phyloP scores from a whole-genome alignment of 2,329 filamentous ascomycete species.

The Colletotrichum lini region DNA sequence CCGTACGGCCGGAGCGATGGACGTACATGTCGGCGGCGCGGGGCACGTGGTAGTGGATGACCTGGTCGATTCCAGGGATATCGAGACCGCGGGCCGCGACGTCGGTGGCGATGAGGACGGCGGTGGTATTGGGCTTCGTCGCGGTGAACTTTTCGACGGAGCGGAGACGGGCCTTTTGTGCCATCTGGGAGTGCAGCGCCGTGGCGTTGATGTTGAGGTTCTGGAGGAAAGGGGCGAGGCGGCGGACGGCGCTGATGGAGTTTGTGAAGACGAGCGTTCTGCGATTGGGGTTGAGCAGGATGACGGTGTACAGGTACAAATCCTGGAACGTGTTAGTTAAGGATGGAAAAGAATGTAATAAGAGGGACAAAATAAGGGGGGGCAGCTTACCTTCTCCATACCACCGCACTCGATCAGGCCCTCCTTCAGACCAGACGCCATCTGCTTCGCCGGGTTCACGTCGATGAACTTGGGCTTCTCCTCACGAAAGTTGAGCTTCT shows the following conservation, averaged over 20 bases:
- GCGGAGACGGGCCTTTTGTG: slow-evolving; percentile 93
- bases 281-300: slow-evolving; percentile 85
- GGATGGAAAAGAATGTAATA: not conserved
- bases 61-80: slow-evolving; percentile 89
- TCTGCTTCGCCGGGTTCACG: slow-evolving; percentile 88
- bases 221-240: slow-evolving; percentile 86
- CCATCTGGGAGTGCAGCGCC: slow-evolving; percentile 93
- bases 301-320: slow-evolving; percentile 90
- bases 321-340: slow-evolving; percentile 67
- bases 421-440: slow-evolving; percentile 89
- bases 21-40: slow-evolving; percentile 94
- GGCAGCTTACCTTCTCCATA: slow-evolving; percentile 82
- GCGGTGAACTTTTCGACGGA: slow-evolving; percentile 91
- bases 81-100: slow-evolving; percentile 95
- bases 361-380: not conserved
- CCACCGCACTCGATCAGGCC: slow-evolving; percentile 92
- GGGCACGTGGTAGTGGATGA: slow-evolving; percentile 96
- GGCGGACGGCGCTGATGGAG: slow-evolving; percentile 92
- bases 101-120: slow-evolving; percentile 91
- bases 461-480: slow-evolving; percentile 92
- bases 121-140: slow-evolving; percentile 64
- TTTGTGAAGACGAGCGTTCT: slow-evolving; percentile 95
- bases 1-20: slow-evolving; percentile 94
- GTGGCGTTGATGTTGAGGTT: slow-evolving; percentile 83
- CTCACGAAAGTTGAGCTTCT: slow-evolving; percentile 89